Evolutionary conservation across 345 rosid genomes (phyloP), one percentile per base, ranked within the genome.

Genomic region (Limnanthes douglasii): DNA sequence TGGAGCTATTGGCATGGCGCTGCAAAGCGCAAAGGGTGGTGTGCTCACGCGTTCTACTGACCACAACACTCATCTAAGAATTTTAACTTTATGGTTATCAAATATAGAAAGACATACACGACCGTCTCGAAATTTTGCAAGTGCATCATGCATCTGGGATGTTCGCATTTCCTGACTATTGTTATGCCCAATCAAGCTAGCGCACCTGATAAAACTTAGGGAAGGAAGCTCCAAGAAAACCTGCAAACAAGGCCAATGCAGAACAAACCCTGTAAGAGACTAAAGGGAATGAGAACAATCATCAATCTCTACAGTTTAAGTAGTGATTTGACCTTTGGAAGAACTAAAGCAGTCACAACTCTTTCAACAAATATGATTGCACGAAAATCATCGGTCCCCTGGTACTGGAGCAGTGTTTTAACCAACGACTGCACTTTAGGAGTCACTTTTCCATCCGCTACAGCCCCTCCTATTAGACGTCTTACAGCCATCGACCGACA

Each of bases 311-410:
- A n/a, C n/a, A n/a, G n/a, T n/a, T n/a, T n/a, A n/a, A n/a, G n/a
- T n/a, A n/a, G n/a, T n/a, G n/a, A 54, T 37, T 39, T 14, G 62
- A 83, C 98, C 95, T 90, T 90, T 10, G 98, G 98, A 54, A 90
- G 95, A 53, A 90, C 98, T 57, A 90, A 69, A 53, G 98, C 95
- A 57, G 95, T 54, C 48, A 90, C 98, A 31, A 90, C 98, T 25
- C 98, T 72, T 69, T 90, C 98, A 21, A 90, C 98, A 61, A 90
- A 90, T 59, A 90, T 77, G 57, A 90, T 90, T 34, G 98, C 98
- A 25, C 94, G 98, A 56, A 90, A 90, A 70, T 90, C 95, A 18
- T 82, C 69, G 1, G 95, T 84, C 42, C 77, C 71, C 57, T 70
- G 86, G 73, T 90, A 90, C 56, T 59, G 65, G 20, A 79, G 81